These are phyloP conservation scores for Pisolithus orientalis DNA, from an alignment of 768 basidiomycete species.

Conservation along the genomic window DNA sequence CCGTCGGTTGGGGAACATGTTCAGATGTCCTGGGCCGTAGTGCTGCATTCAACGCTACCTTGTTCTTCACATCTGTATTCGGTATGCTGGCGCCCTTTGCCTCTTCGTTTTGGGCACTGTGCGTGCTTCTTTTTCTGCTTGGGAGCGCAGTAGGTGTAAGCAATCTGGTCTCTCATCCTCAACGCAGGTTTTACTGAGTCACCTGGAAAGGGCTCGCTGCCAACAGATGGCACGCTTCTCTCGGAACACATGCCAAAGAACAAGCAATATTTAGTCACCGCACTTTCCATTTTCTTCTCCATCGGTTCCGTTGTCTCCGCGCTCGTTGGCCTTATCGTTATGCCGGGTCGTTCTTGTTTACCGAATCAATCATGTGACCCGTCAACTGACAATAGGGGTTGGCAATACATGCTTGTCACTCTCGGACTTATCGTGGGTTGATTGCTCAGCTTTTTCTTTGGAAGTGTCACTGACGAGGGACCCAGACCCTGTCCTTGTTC, in stretches of 20 bases:
- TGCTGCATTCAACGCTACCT: constrained; percentile 86
- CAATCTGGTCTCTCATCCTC: constrained; percentile 4
- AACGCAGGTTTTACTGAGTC: background rate
- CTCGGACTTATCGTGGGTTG: constrained; percentile 77
- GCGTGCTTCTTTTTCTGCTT: constrained; percentile 75
- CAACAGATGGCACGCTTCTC: constrained; percentile 90
- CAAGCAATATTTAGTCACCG: constrained; percentile 90
- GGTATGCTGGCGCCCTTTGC: constrained; percentile 76
- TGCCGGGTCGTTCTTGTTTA: constrained; percentile 73
- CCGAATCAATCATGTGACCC: constrained; percentile 53
- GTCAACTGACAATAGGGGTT: constrained; percentile 69
- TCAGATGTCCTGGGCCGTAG: constrained; percentile 88
- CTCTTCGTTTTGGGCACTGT: constrained; percentile 61
- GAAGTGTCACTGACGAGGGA: constrained; percentile 1
- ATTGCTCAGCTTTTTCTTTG: constrained; percentile 1
- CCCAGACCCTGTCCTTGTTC: constrained; percentile 83
- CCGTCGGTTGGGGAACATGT: constrained; percentile 87
- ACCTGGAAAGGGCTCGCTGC: constrained; percentile 78
- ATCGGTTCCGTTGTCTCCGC: constrained; percentile 86
- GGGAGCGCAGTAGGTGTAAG: constrained; percentile 91
- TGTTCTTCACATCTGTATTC: constrained; percentile 87
- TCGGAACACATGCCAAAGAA: constrained; percentile 89
- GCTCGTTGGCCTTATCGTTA: constrained; percentile 67
- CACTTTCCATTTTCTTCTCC: constrained; percentile 93
- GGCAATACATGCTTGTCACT: constrained; percentile 76